phyloP scores from a whole-genome alignment of 768 basidiomycete species.

The Suillus subluteus region DNA sequence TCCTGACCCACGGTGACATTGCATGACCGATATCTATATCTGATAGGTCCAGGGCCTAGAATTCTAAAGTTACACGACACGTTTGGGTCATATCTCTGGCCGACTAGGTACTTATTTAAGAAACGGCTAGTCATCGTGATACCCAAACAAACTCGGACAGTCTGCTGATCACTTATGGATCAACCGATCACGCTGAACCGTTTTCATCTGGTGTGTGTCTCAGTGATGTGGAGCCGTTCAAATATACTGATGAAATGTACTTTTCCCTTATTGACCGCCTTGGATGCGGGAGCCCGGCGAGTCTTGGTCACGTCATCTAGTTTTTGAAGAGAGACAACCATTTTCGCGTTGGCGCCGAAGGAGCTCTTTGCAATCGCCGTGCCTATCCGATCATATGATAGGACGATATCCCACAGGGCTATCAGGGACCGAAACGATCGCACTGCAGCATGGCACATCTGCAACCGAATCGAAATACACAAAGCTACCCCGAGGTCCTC shows the following conservation, averaged over 20 bases:
- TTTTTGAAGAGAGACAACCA: background rate
- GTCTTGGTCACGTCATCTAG: background rate
- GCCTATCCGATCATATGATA: slow-evolving; percentile 2
- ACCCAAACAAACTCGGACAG: too few relatives aligned
- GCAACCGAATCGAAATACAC: background rate
- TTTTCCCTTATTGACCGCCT: background rate
- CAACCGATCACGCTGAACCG: background rate
- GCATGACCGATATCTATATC: background rate
- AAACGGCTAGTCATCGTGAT: background rate
- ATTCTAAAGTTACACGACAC: background rate
- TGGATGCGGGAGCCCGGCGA: background rate
- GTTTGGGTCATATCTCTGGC: background rate
- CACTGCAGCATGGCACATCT: background rate
- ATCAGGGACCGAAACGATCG: background rate
- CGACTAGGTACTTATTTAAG: background rate
- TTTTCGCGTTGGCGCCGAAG: slow-evolving; percentile 1
- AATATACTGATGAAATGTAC: background rate
- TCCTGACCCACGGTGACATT: background rate
- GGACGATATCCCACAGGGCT: background rate
- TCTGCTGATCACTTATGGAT: slow-evolving; percentile 3
- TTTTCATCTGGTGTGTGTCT: background rate
- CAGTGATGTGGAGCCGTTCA: background rate
- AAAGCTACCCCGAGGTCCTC: background rate
- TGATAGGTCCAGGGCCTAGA: background rate
- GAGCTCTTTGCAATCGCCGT: background rate